Base-by-base conservation (phyloP, 2,329 filamentous ascomycete genomes). In the Geosmithia morbida region DNA sequence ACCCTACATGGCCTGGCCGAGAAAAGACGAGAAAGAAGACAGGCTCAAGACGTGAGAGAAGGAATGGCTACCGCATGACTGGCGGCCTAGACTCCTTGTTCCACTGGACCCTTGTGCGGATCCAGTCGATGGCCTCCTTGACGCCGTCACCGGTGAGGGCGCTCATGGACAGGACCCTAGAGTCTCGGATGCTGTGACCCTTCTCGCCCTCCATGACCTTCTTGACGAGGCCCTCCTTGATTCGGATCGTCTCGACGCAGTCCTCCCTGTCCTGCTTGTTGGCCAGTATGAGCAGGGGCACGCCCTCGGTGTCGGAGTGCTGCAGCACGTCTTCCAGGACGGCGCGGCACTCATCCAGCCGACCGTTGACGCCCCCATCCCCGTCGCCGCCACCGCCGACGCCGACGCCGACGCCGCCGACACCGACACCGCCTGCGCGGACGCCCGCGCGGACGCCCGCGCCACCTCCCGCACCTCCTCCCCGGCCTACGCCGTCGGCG, bases 181-280 rank as follows among this genome's bases (percentile, higher is more conserved):
- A 94, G 67, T 98, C 92, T 53, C 90, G 77, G 47, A 96, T 87
- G 52, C 81, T 85, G 41, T 75, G 77, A 0, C 87, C 87, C 67
- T 90, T 92, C 60, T 94, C 87, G 18, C 92, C 87, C 69, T 97
- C 89, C 69, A 95, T 92, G 19, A 98, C 89, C 68, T 85, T 88
- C 66, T 94, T 84, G 46, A 98, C 89, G 48, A 97, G 72, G 0
- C 90, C 92, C 64, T 98, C 92, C 67, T 98, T 98, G 61, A 98
- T 96, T 53, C 88, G 74, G 50, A 97, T 90, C 2, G 96, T 92
- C 72, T 98, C 92, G 46, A 97, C 86, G 56, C 90, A 97, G 65
- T 97, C 92, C 66, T 98, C 92, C 2, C 90, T 72, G 63, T 98
- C 92, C 68, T 98, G 92, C 67, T 98, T 98, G 63, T 98, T 98